Percentiles rank a stretch among this genome's conserved stretches.
Evolutionary conservation across 345 rosid genomes (phyloP).

Genomic region (Triadica sebifera): DNA sequence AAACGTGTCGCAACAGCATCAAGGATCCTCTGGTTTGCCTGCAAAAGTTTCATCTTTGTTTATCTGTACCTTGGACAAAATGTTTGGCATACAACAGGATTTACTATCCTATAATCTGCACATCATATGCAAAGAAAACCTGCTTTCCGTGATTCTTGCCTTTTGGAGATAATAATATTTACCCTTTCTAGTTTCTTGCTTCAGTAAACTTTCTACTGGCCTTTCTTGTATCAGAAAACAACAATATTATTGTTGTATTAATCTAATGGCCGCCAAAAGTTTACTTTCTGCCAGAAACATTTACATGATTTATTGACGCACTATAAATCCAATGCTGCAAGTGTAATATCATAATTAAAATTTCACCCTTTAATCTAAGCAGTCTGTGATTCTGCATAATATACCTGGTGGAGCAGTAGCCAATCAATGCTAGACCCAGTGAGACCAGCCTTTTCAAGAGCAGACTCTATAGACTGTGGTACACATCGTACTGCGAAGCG

Average conservation of each 20-base stretch:
- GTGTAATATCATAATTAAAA: background rate
- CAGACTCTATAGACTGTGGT: slow-evolving; percentile 75
- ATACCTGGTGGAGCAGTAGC: slow-evolving; percentile 95
- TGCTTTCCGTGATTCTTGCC: too few relatives aligned
- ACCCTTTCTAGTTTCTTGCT: too few relatives aligned
- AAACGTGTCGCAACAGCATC: slow-evolving; percentile 85
- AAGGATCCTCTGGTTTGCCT: slow-evolving; percentile 97
- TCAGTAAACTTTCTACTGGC: too few relatives aligned
- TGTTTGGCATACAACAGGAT: too few relatives aligned
- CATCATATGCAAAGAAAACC: too few relatives aligned
- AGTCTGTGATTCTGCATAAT: background rate
- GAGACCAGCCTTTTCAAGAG: slow-evolving; percentile 80
- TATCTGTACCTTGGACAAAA: too few relatives aligned
- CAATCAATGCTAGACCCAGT: slow-evolving; percentile 68
- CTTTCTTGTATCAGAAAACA: too few relatives aligned
- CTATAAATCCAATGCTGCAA: background rate
- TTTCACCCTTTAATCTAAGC: background rate
- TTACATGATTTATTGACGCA: background rate
- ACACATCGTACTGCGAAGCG: slow-evolving; percentile 83
- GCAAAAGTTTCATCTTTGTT: slow-evolving; percentile 27
- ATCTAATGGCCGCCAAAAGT: background rate
- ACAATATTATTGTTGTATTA: too few relatives aligned
- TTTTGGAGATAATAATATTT: too few relatives aligned
- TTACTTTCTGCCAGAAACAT: too few relatives aligned
- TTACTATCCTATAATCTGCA: too few relatives aligned